Conservation (phyloP, 495 filamentous ascomycete species). For the Viridothelium virens region DNA sequence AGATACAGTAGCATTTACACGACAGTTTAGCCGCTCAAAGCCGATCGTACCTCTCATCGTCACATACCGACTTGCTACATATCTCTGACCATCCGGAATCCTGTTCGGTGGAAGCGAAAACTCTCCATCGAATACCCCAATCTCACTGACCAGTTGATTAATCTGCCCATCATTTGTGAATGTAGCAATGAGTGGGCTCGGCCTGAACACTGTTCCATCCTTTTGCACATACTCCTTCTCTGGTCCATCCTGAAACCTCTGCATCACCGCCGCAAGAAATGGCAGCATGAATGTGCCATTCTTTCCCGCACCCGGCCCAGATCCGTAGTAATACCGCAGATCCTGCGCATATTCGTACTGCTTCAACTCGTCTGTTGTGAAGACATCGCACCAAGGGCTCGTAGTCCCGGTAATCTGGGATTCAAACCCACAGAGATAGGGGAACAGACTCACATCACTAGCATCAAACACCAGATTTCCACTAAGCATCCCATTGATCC, state of each 20-base stretch:
- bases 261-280: conserved; percentile 43
- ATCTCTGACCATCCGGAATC: conserved; percentile 37
- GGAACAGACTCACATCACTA: conserved; percentile 46
- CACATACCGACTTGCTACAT: conserved; percentile 41
- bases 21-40: conserved; percentile 21
- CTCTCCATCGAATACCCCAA: conserved; percentile 48
- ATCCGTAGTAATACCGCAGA: conserved; percentile 52
- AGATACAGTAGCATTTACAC: conserved; percentile 6
- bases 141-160: conserved; percentile 45
- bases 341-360: conserved; percentile 54
- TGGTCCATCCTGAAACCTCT: conserved; percentile 41
- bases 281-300: conserved; percentile 45
- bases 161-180: conserved; percentile 56
- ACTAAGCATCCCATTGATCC: conserved; percentile 42
- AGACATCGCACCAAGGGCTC: conserved; percentile 48
- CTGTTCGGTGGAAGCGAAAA: conserved; percentile 35
- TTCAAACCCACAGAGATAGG: conserved; percentile 55
- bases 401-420: conserved; percentile 48
- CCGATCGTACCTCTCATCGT: conserved; percentile 38
- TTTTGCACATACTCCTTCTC: conserved; percentile 36
- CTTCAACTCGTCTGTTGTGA: conserved; percentile 45
- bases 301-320: conserved; percentile 45
- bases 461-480: conserved; percentile 46
- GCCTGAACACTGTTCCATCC: conserved; percentile 34
- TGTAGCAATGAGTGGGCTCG: conserved; percentile 45